phyloP scores from a whole-genome alignment of 768 basidiomycete genomes.

The Russula sp. region DNA sequence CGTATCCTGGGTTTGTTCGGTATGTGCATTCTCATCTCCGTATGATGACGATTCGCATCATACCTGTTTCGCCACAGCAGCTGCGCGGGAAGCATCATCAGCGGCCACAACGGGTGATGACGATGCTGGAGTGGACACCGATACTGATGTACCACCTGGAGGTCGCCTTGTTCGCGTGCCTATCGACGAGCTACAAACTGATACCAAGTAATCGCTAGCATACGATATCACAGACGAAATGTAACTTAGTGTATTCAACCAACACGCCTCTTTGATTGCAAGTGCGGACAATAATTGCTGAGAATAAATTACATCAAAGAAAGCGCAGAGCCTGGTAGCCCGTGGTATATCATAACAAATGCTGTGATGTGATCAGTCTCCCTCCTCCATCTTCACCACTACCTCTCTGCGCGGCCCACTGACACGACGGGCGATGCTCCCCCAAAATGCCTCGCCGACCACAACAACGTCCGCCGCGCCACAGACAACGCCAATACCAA shows the following conservation, averaged over 20 bases:
- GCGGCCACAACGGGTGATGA: constrained; percentile 33
- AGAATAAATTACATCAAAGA: constrained; percentile 11
- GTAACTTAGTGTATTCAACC: constrained; percentile 5
- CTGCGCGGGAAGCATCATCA: constrained; percentile 43
- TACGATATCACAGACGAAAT: background rate
- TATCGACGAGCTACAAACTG: constrained; percentile 56
- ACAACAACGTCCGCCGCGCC: constrained; percentile 26
- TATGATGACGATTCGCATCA: background rate
- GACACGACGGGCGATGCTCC: constrained; percentile 15
- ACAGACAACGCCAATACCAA: constrained; percentile 31
- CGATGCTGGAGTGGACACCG: constrained; percentile 15
- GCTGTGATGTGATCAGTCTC: background rate
- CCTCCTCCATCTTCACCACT: constrained; percentile 28
- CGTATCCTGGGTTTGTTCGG: constrained; percentile 66
- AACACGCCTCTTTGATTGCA: background rate
- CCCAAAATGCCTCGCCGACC: constrained; percentile 29
- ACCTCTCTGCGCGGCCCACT: constrained; percentile 1
- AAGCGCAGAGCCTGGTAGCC: background rate
- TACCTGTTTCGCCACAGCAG: constrained; percentile 41
- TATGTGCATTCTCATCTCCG: constrained; percentile 37
- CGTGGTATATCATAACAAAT: constrained; percentile 1
- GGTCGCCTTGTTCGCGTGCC: constrained; percentile 73
- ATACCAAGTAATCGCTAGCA: constrained; percentile 22
- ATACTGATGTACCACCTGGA: constrained; percentile 38
- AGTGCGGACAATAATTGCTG: constrained; percentile 1